Conservation (phyloP, 176 grass and related monocot genomes). For the Oryza punctata region DNA sequence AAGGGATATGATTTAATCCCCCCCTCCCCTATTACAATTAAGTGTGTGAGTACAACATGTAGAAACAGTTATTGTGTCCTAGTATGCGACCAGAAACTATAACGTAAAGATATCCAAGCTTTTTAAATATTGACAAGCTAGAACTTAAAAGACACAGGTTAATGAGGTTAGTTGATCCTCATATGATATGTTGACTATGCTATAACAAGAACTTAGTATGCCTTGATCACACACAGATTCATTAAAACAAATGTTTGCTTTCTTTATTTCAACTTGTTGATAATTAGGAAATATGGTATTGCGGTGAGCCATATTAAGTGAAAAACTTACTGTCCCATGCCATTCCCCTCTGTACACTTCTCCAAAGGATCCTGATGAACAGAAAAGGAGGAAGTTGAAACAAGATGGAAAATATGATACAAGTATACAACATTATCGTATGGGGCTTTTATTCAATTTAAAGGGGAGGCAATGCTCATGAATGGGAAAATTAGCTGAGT, state of each 20-base stretch:
- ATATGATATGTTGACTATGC: constrained; percentile 3
- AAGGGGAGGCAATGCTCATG: background rate
- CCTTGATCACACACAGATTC: background rate
- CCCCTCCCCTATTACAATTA: constrained; percentile 9
- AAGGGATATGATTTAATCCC: constrained; percentile 18
- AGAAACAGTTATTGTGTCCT: constrained; percentile 14
- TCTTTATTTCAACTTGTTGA: background rate
- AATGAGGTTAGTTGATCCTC: background rate
- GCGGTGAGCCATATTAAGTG: background rate
- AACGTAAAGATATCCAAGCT: background rate
- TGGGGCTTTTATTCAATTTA: background rate
- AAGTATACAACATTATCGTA: background rate
- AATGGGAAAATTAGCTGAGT: constrained; percentile 25
- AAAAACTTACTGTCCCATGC: constrained; percentile 93
- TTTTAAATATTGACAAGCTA: background rate
- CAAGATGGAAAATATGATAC: constrained; percentile 21
- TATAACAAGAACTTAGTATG: constrained; percentile 16
- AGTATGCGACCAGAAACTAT: background rate
- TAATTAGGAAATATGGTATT: constrained; percentile 14
- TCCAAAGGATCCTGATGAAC: constrained; percentile 79
- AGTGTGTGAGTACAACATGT: background rate
- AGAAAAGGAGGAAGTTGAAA: constrained; percentile 25
- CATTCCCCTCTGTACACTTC: constrained; percentile 98
- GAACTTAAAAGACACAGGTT: background rate
- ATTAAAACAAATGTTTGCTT: background rate